These are phyloP conservation scores for Venturia pyrina DNA, from an alignment of 2,329 filamentous ascomycete genomes.

Conservation along the genomic window DNA sequence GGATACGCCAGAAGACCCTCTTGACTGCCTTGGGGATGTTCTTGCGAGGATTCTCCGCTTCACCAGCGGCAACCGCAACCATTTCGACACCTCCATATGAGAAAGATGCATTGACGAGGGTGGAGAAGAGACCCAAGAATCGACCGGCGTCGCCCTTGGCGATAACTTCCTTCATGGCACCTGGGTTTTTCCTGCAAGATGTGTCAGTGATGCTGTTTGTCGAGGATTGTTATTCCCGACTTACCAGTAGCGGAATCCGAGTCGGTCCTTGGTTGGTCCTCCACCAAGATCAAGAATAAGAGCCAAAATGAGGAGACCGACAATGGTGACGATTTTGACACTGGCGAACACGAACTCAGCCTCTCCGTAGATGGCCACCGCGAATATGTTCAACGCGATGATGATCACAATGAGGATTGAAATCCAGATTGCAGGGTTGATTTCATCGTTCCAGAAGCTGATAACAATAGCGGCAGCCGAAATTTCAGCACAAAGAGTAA, in stretches of 20 bases:
- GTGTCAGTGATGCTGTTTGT: not conserved
- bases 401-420: constrained; percentile 42
- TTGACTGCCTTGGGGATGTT: constrained; percentile 63
- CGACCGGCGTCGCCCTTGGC: constrained; percentile 51
- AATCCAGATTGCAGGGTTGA: constrained; percentile 13
- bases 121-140: constrained; percentile 60
- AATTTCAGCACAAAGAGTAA: constrained; percentile 67
- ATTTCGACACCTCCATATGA: constrained; percentile 64
- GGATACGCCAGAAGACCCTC: constrained; percentile 66
- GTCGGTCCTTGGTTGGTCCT: constrained; percentile 56
- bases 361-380: constrained; percentile 64
- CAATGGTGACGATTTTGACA: constrained; percentile 62
- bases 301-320: constrained; percentile 64
- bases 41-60: constrained; percentile 62
- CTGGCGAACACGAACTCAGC: constrained; percentile 57
- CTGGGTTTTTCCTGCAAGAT: constrained; percentile 41
- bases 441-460: constrained; percentile 56
- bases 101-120: constrained; percentile 60
- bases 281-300: constrained; percentile 74
- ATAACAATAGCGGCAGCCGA: constrained; percentile 52
- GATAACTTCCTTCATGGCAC: constrained; percentile 56
- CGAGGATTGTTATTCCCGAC: not conserved
- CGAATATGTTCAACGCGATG: constrained; percentile 58
- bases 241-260: constrained; percentile 63
- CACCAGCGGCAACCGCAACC: constrained; percentile 72